Base-by-base conservation (phyloP, 140 eudicot genomes). In the Bidens hawaiensis region DNA sequence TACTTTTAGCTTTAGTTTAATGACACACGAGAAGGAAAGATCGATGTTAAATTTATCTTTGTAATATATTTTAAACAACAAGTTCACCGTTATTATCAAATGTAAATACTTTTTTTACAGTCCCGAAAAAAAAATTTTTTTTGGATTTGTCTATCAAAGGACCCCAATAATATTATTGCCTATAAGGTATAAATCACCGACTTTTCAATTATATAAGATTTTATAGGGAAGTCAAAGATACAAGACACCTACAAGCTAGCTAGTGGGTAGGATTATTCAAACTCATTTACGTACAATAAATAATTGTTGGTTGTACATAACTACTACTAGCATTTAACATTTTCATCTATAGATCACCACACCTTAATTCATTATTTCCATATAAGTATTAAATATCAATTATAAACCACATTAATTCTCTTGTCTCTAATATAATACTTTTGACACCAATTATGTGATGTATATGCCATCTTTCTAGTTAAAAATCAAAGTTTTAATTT, bases 401-500 rank as follows among this genome's bases (percentile, higher is more conserved):
- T 56, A 25, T n/a, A 8, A 17, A 24, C 17, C 55, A 5, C 58
- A 42, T 40, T 24, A 54, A 64, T 48, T 40, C 5, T 61, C 38
- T 41, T 22, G 53, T 41, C 2, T 66, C 2, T n/a, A n/a, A n/a
- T n/a, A n/a, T n/a, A n/a, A n/a, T n/a, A n/a, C n/a, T n/a, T n/a
- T n/a, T n/a, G n/a, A n/a, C n/a, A n/a, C n/a, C n/a, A n/a, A n/a
- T n/a, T n/a, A n/a, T n/a, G n/a, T n/a, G n/a, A n/a, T n/a, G n/a
- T n/a, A n/a, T n/a, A n/a, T n/a, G n/a, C n/a, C n/a, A n/a, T n/a
- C n/a, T n/a, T n/a, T n/a, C n/a, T n/a, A n/a, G n/a, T n/a, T n/a
- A n/a, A n/a, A n/a, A 68, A 68, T 68, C 47, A 30, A 68, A 16
- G 52, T 42, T 14, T 14, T 42, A 38, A 2, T 45, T 24, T 19